Evolutionary conservation across 2,329 filamentous ascomycete genomes (phyloP).

Genomic region (Neofusicoccum laricinum): DNA sequence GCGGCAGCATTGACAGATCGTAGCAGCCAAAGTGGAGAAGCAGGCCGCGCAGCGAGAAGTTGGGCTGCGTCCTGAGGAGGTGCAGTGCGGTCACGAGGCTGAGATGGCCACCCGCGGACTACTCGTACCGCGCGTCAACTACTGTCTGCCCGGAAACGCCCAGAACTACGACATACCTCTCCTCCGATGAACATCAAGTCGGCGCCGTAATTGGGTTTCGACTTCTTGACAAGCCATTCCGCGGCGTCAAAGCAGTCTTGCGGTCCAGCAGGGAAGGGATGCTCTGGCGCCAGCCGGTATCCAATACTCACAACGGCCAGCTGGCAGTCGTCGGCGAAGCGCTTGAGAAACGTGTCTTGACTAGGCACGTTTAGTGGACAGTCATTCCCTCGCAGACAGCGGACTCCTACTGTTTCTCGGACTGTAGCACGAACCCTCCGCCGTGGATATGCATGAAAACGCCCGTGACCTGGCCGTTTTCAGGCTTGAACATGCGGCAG

Average conservation of each 20-base stretch:
- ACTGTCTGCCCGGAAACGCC: neutral
- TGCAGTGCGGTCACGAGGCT: slow-evolving; percentile 47
- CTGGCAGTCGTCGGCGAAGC: slow-evolving; percentile 49
- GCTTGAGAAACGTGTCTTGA: slow-evolving; percentile 49
- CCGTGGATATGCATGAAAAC: slow-evolving; percentile 58
- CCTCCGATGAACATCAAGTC: slow-evolving; percentile 33
- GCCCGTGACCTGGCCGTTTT: slow-evolving; percentile 43
- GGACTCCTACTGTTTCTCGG: slow-evolving; percentile 36
- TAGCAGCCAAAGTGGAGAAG: slow-evolving; percentile 54
- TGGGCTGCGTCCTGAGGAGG: slow-evolving; percentile 39
- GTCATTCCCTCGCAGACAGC: neutral
- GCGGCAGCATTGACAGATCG: slow-evolving; percentile 46
- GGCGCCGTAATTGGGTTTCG: slow-evolving; percentile 40
- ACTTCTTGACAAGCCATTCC: slow-evolving; percentile 52
- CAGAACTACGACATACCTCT: slow-evolving; percentile 26
- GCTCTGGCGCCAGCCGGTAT: slow-evolving; percentile 59
- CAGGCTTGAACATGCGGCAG: slow-evolving; percentile 51
- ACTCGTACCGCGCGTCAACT: neutral
- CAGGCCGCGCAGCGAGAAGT: slow-evolving; percentile 48
- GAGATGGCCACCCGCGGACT: slow-evolving; percentile 54
- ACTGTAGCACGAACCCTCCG: slow-evolving; percentile 46
- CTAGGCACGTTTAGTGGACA: slow-evolving; percentile 22
- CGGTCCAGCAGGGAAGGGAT: slow-evolving; percentile 54
- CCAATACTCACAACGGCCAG: slow-evolving; percentile 55
- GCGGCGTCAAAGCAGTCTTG: slow-evolving; percentile 59